Percentiles rank a stretch among this genome's conserved stretches.
phyloP scores from a whole-genome alignment of 257 asterid genomes.

The Knoxia roxburghii region DNA sequence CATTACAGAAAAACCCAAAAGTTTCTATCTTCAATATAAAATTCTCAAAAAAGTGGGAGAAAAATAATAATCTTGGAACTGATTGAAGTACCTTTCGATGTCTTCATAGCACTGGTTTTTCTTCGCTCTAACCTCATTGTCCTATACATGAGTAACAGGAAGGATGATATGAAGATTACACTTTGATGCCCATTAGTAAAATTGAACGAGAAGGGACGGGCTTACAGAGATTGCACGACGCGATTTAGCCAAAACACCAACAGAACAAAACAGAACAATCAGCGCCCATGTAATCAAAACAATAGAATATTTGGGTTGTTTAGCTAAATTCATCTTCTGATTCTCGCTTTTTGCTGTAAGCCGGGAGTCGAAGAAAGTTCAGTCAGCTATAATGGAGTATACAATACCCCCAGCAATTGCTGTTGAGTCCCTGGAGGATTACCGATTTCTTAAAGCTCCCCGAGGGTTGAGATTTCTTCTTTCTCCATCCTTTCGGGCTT shows the following conservation, averaged over 20 bases:
- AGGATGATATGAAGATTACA: constrained; percentile 1
- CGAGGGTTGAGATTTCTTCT: too few species aligned
- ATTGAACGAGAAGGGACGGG: not conserved
- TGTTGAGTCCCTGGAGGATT: not conserved
- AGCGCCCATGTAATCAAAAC: constrained; percentile 19
- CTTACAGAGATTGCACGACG: constrained; percentile 71
- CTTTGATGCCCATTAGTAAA: not conserved
- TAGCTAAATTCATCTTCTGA: constrained; percentile 14
- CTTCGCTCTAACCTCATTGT: constrained; percentile 56
- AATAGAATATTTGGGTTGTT: not conserved
- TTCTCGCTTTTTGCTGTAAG: not conserved
- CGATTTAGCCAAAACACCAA: constrained; percentile 55
- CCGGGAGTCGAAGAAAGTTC: not conserved
- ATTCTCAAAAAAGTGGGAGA: not conserved
- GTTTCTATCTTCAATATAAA: not conserved
- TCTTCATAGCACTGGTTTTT: constrained; percentile 76
- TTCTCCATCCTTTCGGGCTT: too few species aligned
- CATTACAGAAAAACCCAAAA: not conserved
- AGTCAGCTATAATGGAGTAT: not conserved
- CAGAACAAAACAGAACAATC: constrained; percentile 23
- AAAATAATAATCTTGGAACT: not conserved
- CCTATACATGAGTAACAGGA: constrained; percentile 33
- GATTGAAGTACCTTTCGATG: constrained; percentile 58
- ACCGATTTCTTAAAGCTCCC: not conserved
- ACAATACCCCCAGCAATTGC: not conserved